These are phyloP conservation scores for Phyllosticta citrichinensis DNA, from an alignment of 2,329 filamentous ascomycete genomes.

Conservation along the genomic window DNA sequence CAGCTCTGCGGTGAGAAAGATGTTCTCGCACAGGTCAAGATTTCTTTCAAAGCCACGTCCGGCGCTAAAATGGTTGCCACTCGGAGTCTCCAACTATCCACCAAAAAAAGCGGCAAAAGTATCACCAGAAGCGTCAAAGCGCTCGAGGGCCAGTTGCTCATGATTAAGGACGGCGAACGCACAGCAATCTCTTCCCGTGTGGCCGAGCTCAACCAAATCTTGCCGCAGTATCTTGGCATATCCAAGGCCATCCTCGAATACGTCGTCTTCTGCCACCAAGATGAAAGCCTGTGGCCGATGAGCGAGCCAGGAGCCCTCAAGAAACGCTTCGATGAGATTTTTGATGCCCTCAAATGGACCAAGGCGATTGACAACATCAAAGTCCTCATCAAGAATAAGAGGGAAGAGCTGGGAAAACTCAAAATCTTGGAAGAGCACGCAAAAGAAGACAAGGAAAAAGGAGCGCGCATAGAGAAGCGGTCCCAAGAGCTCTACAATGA, in stretches of 20 bases:
- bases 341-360: slow-evolving; percentile 92
- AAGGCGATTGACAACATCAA: slow-evolving; percentile 97
- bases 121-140: slow-evolving; percentile 63
- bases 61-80: slow-evolving; percentile 73
- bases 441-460: slow-evolving; percentile 76
- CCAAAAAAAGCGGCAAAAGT: slow-evolving; percentile 56
- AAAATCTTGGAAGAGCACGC: slow-evolving; percentile 68
- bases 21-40: slow-evolving; percentile 81
- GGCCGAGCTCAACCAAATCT: slow-evolving; percentile 69
- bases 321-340: slow-evolving; percentile 94
- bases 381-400: slow-evolving; percentile 70
- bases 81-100: slow-evolving; percentile 72
- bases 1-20: slow-evolving; percentile 75
- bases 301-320: slow-evolving; percentile 79
- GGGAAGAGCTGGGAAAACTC: slow-evolving; percentile 60
- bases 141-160: slow-evolving; percentile 67
- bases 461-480: slow-evolving; percentile 46
- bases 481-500: slow-evolving; percentile 55
- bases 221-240: slow-evolving; percentile 80
- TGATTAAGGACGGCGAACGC: slow-evolving; percentile 70
- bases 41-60: slow-evolving; percentile 72
- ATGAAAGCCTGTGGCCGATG: slow-evolving; percentile 95
- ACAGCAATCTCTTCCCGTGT: slow-evolving; percentile 69
- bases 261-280: slow-evolving; percentile 98
- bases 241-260: slow-evolving; percentile 82